phyloP scores from a whole-genome alignment of 768 basidiomycete species.

The Tulasnella sp. region DNA sequence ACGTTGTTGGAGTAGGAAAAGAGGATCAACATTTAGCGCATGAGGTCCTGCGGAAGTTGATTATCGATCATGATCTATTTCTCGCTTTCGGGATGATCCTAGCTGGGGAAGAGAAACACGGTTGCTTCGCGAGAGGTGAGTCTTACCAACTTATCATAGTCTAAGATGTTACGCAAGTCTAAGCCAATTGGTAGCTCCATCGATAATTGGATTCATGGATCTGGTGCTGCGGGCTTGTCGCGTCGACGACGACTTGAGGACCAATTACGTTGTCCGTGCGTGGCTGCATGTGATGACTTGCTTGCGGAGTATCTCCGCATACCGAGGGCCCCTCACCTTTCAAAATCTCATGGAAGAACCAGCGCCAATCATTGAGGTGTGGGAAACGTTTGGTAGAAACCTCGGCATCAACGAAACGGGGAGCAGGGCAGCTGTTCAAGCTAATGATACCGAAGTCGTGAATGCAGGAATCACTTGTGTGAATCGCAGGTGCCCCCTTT shows the following conservation, averaged over 20 bases:
- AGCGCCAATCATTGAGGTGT: neutral
- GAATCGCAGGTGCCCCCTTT: neutral
- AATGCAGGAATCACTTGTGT: neutral
- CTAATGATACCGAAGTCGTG: neutral
- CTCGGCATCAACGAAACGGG: neutral
- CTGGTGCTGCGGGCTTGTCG: neutral
- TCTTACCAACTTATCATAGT: too few relatives aligned
- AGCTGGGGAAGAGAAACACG: neutral
- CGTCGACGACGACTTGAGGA: neutral
- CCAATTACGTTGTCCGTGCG: neutral
- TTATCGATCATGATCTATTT: neutral
- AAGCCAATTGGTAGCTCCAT: neutral
- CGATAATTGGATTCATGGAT: neutral
- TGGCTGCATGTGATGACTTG: neutral
- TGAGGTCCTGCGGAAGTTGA: neutral
- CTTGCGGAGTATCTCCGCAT: neutral
- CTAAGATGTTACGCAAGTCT: neutral
- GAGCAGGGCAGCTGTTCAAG: neutral
- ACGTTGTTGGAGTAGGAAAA: neutral
- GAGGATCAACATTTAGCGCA: neutral
- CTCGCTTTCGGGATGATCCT: neutral
- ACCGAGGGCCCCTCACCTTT: neutral
- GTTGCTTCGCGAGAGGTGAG: neutral
- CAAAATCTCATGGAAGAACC: neutral
- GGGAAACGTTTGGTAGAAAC: neutral